Conservation (phyloP, 495 filamentous ascomycete genomes). For the Astrothelium macrocarpum region DNA sequence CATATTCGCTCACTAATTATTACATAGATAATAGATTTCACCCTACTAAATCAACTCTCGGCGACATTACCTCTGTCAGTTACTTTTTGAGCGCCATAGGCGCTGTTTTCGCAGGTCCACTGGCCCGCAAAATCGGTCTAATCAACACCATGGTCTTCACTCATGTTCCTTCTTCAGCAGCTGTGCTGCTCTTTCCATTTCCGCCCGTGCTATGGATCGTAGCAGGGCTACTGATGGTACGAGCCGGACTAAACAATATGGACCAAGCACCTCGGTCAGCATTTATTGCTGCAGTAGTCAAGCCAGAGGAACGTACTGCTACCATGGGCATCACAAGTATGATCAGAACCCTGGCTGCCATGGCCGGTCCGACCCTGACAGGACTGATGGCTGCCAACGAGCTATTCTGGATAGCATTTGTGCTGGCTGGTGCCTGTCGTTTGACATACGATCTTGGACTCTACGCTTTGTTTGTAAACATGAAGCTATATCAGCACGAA, state of each 20-base stretch:
- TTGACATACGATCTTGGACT: not conserved
- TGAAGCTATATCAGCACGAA: slow-evolving; percentile 19
- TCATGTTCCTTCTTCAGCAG: slow-evolving; percentile 64
- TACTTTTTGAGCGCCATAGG: not conserved
- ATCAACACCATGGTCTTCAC: slow-evolving; percentile 82
- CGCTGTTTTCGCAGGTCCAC: slow-evolving; percentile 58
- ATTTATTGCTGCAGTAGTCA: slow-evolving; percentile 61
- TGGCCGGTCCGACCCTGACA: slow-evolving; percentile 51
- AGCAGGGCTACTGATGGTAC: slow-evolving; percentile 49
- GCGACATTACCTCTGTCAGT: not conserved
- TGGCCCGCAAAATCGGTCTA: slow-evolving; percentile 66
- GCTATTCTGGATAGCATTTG: slow-evolving; percentile 58
- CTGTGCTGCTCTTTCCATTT: slow-evolving; percentile 55
- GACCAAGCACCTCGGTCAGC: slow-evolving; percentile 71
- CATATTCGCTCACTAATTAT: slow-evolving; percentile 29
- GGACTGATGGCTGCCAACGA: slow-evolving; percentile 52
- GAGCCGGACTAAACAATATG: slow-evolving; percentile 63
- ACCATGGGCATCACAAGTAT: slow-evolving; percentile 25
- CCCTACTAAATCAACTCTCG: not conserved
- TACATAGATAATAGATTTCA: not conserved
- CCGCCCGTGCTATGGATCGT: slow-evolving; percentile 49
- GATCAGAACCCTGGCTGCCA: slow-evolving; percentile 22
- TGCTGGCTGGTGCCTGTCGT: slow-evolving; percentile 46
- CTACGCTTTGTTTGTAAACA: slow-evolving; percentile 8
- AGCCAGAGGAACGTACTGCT: slow-evolving; percentile 62